These are phyloP conservation scores for Chlorella sp. DNA, from an alignment of 139 green algal species.

Conservation along the genomic window DNA sequence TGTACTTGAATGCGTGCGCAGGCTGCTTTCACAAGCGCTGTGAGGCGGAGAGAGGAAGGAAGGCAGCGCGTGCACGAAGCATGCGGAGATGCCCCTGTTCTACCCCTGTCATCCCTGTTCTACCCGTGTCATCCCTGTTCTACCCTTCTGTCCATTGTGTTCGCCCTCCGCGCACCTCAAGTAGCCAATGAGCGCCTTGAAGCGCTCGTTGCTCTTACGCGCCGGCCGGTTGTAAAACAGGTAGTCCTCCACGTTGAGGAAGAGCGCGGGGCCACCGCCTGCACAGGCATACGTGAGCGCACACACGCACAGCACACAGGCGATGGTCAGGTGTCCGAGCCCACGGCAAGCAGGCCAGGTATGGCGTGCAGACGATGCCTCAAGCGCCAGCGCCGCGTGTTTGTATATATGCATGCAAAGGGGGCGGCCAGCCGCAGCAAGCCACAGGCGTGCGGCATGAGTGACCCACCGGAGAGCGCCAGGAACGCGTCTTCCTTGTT, in stretches of 20 bases:
- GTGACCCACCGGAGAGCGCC: slow-evolving; percentile 1
- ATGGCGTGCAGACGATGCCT: too few species aligned
- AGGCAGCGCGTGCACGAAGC: too few species aligned
- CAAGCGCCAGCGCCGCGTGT: too few species aligned
- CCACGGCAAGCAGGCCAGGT: too few species aligned
- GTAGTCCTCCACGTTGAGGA: slow-evolving; percentile 75
- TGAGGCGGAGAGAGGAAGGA: not conserved
- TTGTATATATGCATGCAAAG: too few species aligned
- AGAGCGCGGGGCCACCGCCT: slow-evolving; percentile 54
- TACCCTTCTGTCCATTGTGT: not conserved
- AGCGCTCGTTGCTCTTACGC: slow-evolving; percentile 21
- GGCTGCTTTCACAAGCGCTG: not conserved
- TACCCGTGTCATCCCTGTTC: too few species aligned
- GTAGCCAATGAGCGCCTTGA: slow-evolving; percentile 34
- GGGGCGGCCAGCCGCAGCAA: too few species aligned
- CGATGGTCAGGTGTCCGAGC: too few species aligned
- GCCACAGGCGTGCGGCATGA: not conserved
- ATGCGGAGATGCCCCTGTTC: too few species aligned
- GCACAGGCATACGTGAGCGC: too few species aligned
- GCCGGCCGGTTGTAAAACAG: slow-evolving; percentile 43
- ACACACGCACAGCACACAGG: too few species aligned
- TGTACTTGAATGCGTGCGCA: not conserved
- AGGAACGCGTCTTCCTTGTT: slow-evolving; percentile 31
- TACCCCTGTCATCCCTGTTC: too few species aligned
- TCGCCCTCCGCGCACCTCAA: slow-evolving; percentile 4